A percentile compares a stretch with the other conserved stretches of the same genome.
Evolutionary conservation across 139 green algal genomes (phyloP).

Genomic region (Eudorina sp.): DNA sequence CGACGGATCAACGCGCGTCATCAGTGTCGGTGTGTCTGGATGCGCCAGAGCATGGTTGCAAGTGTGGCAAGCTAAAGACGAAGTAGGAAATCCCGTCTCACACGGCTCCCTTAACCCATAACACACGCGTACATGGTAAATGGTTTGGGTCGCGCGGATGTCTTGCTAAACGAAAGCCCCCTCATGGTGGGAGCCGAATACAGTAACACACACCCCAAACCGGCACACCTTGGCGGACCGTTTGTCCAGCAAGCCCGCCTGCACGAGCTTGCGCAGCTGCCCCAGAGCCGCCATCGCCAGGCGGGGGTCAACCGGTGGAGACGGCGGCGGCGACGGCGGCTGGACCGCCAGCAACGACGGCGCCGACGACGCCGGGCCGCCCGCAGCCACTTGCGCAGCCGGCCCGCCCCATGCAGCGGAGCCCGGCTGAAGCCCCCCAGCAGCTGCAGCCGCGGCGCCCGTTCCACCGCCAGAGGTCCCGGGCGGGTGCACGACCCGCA

Average conservation of each 20-base stretch:
- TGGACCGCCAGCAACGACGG: too few relatives aligned
- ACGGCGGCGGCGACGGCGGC: too few relatives aligned
- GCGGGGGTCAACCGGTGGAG: too few relatives aligned
- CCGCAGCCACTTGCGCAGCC: too few relatives aligned
- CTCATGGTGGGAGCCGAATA: background rate
- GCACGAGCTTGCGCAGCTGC: background rate
- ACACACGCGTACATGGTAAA: background rate
- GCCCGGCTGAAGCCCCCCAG: too few relatives aligned
- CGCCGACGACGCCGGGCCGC: too few relatives aligned
- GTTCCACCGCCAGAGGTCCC: background rate
- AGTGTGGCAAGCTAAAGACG: too few relatives aligned
- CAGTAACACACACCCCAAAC: background rate
- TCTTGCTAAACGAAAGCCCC: background rate
- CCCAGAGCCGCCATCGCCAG: slow-evolving; percentile 1
- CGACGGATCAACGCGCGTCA: too few relatives aligned
- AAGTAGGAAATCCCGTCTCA: too few relatives aligned
- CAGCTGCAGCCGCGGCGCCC: background rate
- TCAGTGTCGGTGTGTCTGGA: too few relatives aligned
- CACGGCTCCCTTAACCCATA: background rate
- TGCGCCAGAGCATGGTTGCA: too few relatives aligned
- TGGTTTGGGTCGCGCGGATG: background rate
- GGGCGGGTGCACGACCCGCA: background rate
- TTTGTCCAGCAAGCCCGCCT: background rate
- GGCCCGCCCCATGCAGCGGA: too few relatives aligned
- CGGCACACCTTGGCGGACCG: background rate